phyloP scores from a whole-genome alignment of 2,329 filamentous ascomycete species.

The Diaporthe humulicola region DNA sequence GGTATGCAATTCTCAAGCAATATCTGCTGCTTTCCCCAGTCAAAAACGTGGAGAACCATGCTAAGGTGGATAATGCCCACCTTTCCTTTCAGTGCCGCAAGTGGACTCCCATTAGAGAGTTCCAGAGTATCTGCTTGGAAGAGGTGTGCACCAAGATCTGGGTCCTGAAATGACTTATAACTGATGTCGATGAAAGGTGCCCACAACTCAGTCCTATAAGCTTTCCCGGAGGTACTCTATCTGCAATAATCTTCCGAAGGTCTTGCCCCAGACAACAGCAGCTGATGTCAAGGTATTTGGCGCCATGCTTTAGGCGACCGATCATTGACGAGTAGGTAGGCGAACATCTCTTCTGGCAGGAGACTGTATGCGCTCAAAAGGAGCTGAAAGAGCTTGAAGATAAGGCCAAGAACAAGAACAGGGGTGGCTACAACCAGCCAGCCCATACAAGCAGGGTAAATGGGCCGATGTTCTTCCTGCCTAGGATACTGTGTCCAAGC shows the following conservation, averaged over 20 bases:
- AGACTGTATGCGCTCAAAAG: too few species aligned
- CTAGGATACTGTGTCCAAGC: too few species aligned
- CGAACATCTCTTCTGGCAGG: too few species aligned
- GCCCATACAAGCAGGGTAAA: too few species aligned
- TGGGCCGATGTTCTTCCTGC: too few species aligned
- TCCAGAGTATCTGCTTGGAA: background rate
- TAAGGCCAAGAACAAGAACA: too few species aligned
- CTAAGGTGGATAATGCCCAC: background rate
- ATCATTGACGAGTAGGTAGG: background rate
- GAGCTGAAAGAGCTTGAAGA: too few species aligned
- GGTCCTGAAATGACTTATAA: background rate
- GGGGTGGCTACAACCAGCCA: too few species aligned
- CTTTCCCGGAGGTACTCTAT: background rate
- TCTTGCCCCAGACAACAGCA: background rate
- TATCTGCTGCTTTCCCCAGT: background rate
- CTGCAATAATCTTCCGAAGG: background rate
- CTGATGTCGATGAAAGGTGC: background rate
- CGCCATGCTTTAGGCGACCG: background rate
- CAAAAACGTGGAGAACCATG: background rate
- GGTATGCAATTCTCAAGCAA: background rate
- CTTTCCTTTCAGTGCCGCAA: background rate
- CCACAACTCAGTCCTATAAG: background rate
- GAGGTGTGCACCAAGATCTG: background rate
- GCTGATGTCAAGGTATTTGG: background rate
- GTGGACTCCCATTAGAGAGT: background rate